Conservation (phyloP, 257 asterid genomes). For the Marsdenia floribunda region DNA sequence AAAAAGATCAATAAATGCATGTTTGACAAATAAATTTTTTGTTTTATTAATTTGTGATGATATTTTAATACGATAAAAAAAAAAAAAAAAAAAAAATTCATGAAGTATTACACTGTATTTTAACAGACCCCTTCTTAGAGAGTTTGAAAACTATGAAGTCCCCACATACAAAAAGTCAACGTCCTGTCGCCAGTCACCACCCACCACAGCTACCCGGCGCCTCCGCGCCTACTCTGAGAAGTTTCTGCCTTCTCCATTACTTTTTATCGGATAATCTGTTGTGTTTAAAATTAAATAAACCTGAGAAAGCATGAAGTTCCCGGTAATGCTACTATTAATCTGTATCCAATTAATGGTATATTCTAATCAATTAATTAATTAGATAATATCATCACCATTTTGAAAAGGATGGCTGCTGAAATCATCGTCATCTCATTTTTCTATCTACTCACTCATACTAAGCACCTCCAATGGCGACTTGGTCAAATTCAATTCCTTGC, state of each 20-base stretch:
- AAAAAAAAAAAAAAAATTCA: too few species aligned
- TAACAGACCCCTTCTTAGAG: too few species aligned
- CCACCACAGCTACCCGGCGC: background rate
- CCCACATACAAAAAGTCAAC: background rate
- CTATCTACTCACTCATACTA: slow-evolving; percentile 17
- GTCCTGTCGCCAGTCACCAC: background rate
- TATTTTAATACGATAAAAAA: too few species aligned
- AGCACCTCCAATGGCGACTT: slow-evolving; percentile 30
- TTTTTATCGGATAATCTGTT: background rate
- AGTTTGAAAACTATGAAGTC: too few species aligned
- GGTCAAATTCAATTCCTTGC: slow-evolving; percentile 29
- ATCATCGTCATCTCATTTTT: slow-evolving; percentile 29
- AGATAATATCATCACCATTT: background rate
- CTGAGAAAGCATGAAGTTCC: background rate
- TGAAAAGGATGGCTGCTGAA: slow-evolving; percentile 43
- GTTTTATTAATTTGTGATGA: too few species aligned
- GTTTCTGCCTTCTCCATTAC: too few species aligned
- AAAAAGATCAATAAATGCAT: too few species aligned
- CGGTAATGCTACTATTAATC: too few species aligned
- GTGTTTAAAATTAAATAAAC: background rate
- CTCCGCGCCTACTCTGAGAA: background rate
- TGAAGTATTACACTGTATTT: too few species aligned
- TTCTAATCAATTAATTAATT: background rate
- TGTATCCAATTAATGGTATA: too few species aligned
- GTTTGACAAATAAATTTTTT: too few species aligned